Percentiles rank a stretch among this genome's conserved stretches.
Evolutionary conservation across 2,329 filamentous ascomycete species (phyloP).

Genomic region (Rasamsonia emersonii): DNA sequence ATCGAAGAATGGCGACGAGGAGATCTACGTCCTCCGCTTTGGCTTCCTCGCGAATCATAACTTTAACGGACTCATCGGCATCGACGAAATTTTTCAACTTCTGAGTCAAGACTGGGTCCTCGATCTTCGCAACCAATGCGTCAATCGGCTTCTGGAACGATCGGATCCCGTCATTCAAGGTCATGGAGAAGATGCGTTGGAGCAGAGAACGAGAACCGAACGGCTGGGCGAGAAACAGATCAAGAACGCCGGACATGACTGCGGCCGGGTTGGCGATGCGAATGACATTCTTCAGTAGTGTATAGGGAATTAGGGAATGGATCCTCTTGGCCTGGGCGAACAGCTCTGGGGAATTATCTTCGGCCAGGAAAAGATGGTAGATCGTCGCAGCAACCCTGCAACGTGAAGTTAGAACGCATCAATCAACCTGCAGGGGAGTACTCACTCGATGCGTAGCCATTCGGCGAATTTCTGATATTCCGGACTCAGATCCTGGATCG

Average conservation of each 20-base stretch:
- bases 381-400: slow-evolving; percentile 75
- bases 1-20: slow-evolving; percentile 74
- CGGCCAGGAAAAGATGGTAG: slow-evolving; percentile 93
- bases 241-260: slow-evolving; percentile 91
- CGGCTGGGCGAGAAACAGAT: slow-evolving; percentile 91
- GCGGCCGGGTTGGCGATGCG: slow-evolving; percentile 91
- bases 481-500: slow-evolving; percentile 77
- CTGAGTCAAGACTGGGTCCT: slow-evolving; percentile 66
- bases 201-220: slow-evolving; percentile 84
- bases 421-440: slow-evolving; percentile 3
- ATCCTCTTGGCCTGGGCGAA: slow-evolving; percentile 92
- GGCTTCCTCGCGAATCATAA: slow-evolving; percentile 65
- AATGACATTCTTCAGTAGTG: slow-evolving; percentile 91
- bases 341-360: slow-evolving; percentile 94
- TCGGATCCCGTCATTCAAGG: slow-evolving; percentile 81
- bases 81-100: slow-evolving; percentile 77
- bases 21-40: slow-evolving; percentile 67
- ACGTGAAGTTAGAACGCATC: slow-evolving; percentile 8
- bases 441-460: slow-evolving; percentile 83
- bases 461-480: slow-evolving; percentile 98
- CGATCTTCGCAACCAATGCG: slow-evolving; percentile 64
- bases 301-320: slow-evolving; percentile 89
- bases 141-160: slow-evolving; percentile 83
- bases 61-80: slow-evolving; percentile 65
- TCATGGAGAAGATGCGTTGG: slow-evolving; percentile 89